A percentile compares a stretch with the other conserved stretches of the same genome.
phyloP scores from a whole-genome alignment of 2,329 filamentous ascomycete species.

The Cryphonectria radicalis region DNA sequence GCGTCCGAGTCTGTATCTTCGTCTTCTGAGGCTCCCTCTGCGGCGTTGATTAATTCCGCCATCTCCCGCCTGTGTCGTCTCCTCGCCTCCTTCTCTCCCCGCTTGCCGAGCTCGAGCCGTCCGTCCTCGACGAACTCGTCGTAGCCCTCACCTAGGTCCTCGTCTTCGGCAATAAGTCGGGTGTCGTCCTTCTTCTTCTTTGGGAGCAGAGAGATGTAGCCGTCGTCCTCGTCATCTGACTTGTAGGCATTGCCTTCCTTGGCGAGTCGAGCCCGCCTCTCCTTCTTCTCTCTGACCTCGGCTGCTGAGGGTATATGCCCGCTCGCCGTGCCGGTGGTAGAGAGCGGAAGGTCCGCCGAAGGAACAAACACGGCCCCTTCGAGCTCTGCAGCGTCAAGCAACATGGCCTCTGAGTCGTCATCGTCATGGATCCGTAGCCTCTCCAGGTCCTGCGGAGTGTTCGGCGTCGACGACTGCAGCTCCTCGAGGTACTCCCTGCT shows the following conservation, averaged over 20 bases:
- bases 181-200: constrained; percentile 70
- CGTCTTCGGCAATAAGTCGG: constrained; percentile 81
- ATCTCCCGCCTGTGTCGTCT: constrained; percentile 75
- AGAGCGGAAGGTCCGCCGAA: constrained; percentile 44
- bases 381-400: constrained; percentile 62
- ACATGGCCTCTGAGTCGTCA: constrained; percentile 54
- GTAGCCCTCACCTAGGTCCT: constrained; percentile 91
- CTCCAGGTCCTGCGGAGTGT: constrained; percentile 70
- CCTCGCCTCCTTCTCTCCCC: constrained; percentile 74
- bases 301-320: constrained; percentile 73
- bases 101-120: constrained; percentile 74
- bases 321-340: constrained; percentile 37
- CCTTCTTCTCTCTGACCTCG: constrained; percentile 90
- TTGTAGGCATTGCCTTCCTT: constrained; percentile 66
- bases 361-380: constrained; percentile 70
- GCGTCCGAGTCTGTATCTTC: constrained; percentile 72
- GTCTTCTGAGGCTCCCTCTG: constrained; percentile 46
- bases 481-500: constrained; percentile 86
- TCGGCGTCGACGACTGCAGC: constrained; percentile 83
- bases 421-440: constrained; percentile 47
- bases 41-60: constrained; percentile 79
- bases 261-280: constrained; percentile 80
- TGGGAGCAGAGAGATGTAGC: constrained; percentile 41
- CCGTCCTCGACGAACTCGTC: constrained; percentile 91
- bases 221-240: constrained; percentile 52